These are phyloP conservation scores for Ophiostoma fasciatum DNA, from an alignment of 2,329 filamentous ascomycete genomes.

Conservation along the genomic window DNA sequence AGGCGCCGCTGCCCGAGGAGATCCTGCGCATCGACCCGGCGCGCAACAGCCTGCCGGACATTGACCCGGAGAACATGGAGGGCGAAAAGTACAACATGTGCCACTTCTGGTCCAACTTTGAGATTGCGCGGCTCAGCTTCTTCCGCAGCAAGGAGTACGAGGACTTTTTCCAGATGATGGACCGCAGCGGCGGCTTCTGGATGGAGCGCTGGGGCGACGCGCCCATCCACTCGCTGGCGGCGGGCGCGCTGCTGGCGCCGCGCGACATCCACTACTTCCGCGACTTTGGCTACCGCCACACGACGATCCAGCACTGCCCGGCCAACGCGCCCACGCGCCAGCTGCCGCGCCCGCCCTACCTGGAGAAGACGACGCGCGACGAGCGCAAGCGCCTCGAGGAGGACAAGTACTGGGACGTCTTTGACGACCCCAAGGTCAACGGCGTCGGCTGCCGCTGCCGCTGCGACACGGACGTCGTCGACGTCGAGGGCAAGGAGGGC, in stretches of 20 bases:
- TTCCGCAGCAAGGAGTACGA: constrained; percentile 96
- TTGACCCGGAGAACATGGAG: constrained; percentile 90
- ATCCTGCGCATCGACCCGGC: constrained; percentile 63
- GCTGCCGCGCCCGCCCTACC: constrained; percentile 61
- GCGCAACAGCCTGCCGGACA: constrained; percentile 55
- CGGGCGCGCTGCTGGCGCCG: constrained; percentile 68
- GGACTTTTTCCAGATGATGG: constrained; percentile 99
- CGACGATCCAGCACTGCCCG: constrained; percentile 96
- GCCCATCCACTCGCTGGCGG: constrained; percentile 92
- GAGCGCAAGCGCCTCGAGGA: constrained; percentile 79
- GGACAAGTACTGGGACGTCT: constrained; percentile 88
- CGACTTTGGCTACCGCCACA: constrained; percentile 95
- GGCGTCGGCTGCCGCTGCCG: constrained; percentile 92
- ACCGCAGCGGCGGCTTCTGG: constrained; percentile 95
- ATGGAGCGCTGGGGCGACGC: constrained; percentile 99
- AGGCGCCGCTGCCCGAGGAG: constrained; percentile 62
- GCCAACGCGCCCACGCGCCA: constrained; percentile 87
- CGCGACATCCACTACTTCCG: constrained; percentile 96
- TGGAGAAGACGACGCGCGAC: constrained; percentile 68
- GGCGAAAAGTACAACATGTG: constrained; percentile 99
- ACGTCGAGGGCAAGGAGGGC: constrained; percentile 94
- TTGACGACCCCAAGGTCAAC: constrained; percentile 81
- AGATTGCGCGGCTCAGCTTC: constrained; percentile 88
- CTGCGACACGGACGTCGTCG: constrained; percentile 93
- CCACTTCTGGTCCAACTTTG: constrained; percentile 99